A percentile compares a stretch with the other conserved stretches of the same genome.
These are phyloP conservation scores for Cladophialophora immunda DNA, from an alignment of 2,329 filamentous ascomycete genomes.

Conservation along the genomic window DNA sequence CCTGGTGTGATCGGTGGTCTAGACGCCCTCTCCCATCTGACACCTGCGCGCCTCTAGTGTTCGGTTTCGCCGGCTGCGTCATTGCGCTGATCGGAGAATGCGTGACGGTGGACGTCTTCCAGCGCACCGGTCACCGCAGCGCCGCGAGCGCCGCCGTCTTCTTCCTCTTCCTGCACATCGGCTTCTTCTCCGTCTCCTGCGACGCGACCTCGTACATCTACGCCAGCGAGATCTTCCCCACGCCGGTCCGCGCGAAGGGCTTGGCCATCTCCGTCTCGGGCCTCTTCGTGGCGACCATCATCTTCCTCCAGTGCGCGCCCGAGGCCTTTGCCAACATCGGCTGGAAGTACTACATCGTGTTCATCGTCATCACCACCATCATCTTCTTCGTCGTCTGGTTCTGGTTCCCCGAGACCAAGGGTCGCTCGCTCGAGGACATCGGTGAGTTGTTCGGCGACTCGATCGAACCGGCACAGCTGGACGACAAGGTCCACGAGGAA, in stretches of 20 bases:
- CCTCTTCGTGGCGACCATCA: constrained; percentile 28
- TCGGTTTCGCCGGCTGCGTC: constrained; percentile 47
- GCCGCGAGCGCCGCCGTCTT: constrained; percentile 57
- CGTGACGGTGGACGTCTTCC: constrained; percentile 58
- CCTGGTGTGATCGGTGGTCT: too few relatives aligned
- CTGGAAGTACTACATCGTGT: constrained; percentile 46
- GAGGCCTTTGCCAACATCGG: too few relatives aligned
- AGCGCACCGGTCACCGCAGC: constrained; percentile 53
- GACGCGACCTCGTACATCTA: constrained; percentile 25
- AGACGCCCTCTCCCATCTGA: too few relatives aligned
- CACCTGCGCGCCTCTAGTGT: constrained; percentile 40
- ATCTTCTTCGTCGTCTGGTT: constrained; percentile 74
- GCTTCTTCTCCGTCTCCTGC: constrained; percentile 48
- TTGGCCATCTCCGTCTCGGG: constrained; percentile 21
- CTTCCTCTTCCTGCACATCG: constrained; percentile 51
- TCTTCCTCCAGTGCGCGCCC: constrained; percentile 29
- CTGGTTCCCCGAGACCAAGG: constrained; percentile 76
- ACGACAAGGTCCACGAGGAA: constrained; percentile 17
- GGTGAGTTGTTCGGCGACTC: constrained; percentile 66
- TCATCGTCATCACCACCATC: constrained; percentile 49
- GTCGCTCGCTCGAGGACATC: constrained; percentile 74
- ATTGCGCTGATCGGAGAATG: constrained; percentile 45
- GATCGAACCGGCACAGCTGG: constrained; percentile 13
- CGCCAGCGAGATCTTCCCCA: constrained; percentile 29
- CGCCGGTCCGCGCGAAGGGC: constrained; percentile 25